Percentiles rank a stretch among this genome's conserved stretches.
phyloP scores from a whole-genome alignment of 345 rosid genomes.

The Camelina laxa region DNA sequence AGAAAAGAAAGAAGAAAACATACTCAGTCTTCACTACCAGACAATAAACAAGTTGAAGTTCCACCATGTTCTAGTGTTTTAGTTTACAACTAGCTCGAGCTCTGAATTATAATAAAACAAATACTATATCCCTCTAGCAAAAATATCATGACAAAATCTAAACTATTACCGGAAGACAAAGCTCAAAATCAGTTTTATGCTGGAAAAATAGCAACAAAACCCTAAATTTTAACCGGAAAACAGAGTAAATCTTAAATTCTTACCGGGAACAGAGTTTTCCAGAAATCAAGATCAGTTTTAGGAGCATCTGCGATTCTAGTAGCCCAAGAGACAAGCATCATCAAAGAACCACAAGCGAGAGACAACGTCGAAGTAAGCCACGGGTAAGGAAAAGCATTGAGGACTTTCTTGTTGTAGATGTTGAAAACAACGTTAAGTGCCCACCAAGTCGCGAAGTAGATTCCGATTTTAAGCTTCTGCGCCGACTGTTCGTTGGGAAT shows the following conservation, averaged over 20 bases:
- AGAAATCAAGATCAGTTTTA: conserved; percentile 74
- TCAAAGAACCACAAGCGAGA: conserved; percentile 84
- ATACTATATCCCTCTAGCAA: background rate
- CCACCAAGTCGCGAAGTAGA: conserved; percentile 98
- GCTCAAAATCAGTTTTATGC: background rate
- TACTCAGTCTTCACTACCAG: conserved; percentile 4
- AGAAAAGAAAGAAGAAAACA: background rate
- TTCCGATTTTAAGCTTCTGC: conserved; percentile 65
- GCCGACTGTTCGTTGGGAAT: conserved; percentile 49
- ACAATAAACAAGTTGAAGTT: background rate
- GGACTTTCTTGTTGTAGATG: conserved; percentile 95
- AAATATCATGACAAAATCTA: background rate
- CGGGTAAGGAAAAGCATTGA: conserved; percentile 93
- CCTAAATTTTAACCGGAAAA: too few relatives aligned
- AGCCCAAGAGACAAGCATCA: conserved; percentile 93
- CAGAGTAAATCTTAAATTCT: conserved; percentile 31
- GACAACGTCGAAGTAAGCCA: conserved; percentile 97
- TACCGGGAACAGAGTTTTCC: conserved; percentile 91
- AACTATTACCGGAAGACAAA: background rate
- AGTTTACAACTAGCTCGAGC: background rate
- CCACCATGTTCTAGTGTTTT: background rate
- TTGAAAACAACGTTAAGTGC: conserved; percentile 92
- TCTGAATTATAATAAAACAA: background rate
- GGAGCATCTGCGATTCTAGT: conserved; percentile 82
- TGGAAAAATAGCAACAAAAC: background rate